Evolutionary conservation across 2,329 filamentous ascomycete species (phyloP).

Genomic region (Didymella glomerata): DNA sequence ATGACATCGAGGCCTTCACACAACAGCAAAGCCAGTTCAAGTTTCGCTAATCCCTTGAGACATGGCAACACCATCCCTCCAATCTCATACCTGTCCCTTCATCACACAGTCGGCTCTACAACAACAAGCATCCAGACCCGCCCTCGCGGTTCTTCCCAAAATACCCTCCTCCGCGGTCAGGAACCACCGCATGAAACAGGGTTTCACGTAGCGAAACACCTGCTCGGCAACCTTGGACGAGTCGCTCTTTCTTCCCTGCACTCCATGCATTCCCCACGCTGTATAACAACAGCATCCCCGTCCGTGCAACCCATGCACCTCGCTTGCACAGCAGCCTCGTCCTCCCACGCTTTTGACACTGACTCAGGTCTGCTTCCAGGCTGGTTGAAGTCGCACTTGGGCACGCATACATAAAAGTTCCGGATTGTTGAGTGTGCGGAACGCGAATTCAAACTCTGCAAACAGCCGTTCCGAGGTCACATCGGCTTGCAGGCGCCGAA

Average conservation of each 20-base stretch:
- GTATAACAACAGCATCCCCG: conserved; percentile 8
- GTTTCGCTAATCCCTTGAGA: neutral
- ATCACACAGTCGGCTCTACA: neutral
- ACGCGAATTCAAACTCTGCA: neutral
- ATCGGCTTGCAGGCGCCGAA: neutral
- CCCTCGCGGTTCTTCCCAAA: neutral
- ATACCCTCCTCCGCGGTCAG: neutral
- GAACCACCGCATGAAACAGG: conserved; percentile 2
- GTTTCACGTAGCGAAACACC: conserved; percentile 11
- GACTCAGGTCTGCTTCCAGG: conserved; percentile 1
- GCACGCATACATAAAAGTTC: neutral
- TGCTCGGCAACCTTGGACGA: neutral
- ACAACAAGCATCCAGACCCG: neutral
- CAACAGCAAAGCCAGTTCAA: too few relatives aligned
- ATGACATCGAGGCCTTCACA: too few relatives aligned
- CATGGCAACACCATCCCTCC: neutral
- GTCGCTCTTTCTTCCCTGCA: neutral
- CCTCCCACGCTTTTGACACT: neutral
- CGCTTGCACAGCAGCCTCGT: conserved; percentile 17
- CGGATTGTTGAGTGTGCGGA: neutral
- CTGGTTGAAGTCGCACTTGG: conserved; percentile 20
- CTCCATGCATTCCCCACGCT: neutral
- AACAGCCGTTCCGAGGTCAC: conserved; percentile 7
- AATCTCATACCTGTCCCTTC: neutral
- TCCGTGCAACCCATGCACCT: conserved; percentile 17